Conservation (phyloP, 768 basidiomycete genomes). For the Trametes maxima region DNA sequence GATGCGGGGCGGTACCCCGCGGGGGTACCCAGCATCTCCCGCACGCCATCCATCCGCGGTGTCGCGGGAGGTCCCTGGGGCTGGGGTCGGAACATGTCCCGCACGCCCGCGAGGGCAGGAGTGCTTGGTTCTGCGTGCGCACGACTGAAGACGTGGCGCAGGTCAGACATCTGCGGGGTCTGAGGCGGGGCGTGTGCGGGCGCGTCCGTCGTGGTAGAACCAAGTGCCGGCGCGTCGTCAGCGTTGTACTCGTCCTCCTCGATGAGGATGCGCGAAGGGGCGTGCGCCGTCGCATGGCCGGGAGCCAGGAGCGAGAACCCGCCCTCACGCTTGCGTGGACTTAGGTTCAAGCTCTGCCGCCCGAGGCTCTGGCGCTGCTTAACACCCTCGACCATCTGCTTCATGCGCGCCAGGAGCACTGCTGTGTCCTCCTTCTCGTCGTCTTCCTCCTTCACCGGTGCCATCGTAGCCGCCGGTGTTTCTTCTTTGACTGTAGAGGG, state of each 20-base stretch:
- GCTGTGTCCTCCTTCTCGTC: slow-evolving; percentile 39
- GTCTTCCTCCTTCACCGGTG: slow-evolving; percentile 21
- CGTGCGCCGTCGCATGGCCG: slow-evolving; percentile 38
- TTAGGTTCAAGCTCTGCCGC: slow-evolving; percentile 19
- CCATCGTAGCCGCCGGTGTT: not conserved
- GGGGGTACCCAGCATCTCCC: slow-evolving; percentile 37
- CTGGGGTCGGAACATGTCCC: slow-evolving; percentile 35
- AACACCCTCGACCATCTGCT: slow-evolving; percentile 40
- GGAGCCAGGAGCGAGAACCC: slow-evolving; percentile 27
- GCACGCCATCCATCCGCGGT: slow-evolving; percentile 39
- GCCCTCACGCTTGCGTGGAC: slow-evolving; percentile 28
- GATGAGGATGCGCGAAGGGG: slow-evolving; percentile 8
- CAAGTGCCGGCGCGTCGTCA: slow-evolving; percentile 4
- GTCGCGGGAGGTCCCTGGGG: slow-evolving; percentile 26
- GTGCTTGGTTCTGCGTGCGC: slow-evolving; percentile 22
- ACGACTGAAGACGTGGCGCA: slow-evolving; percentile 36
- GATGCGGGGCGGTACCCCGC: slow-evolving; percentile 26
- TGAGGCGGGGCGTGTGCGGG: slow-evolving; percentile 12
- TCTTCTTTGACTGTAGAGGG: not conserved
- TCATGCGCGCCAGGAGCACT: slow-evolving; percentile 40
- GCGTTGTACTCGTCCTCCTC: slow-evolving; percentile 28
- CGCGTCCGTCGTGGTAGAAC: slow-evolving; percentile 1
- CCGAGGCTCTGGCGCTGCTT: slow-evolving; percentile 37
- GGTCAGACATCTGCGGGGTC: slow-evolving; percentile 35
- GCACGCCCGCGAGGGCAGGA: slow-evolving; percentile 35